Evolutionary conservation across 371 early-diverging fungal genomes (phyloP), one percentile per base, ranked within the genome.

Genomic region (Entomophthora muscae): DNA sequence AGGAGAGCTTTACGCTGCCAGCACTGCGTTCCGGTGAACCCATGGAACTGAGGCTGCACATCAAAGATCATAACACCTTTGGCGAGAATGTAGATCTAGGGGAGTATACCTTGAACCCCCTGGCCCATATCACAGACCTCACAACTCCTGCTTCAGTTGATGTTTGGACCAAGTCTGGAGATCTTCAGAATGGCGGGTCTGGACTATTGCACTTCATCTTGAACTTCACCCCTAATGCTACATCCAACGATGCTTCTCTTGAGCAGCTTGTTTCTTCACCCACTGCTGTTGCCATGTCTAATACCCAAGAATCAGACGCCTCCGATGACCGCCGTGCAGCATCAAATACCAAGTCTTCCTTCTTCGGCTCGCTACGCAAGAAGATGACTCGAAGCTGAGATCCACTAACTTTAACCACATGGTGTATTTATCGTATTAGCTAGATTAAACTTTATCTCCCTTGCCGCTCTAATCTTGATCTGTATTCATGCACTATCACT

Each of bases 41-140:
- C 13, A 63, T 69, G 12, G 65, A 67, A 3, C 57, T 88, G 31
- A 69, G 71, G 7, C 74, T 85, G n/a, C 69, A 71, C 24, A 72
- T 87, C 0, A 82, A 78, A 66, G 85, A 85, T 62, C 78, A 83
- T 59, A 81, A 84, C 65, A 77, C 76, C 12, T 75, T 89, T 30
- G 77, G 81, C 55, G 76, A 77, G 32, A 78, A 84, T 59, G 78
- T 74, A 61, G 76, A 75, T 31, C 57, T 88, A 42, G 85, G 82
- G 5, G 74, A 71, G 22, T 79, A 74, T 68, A 66, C 66, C 0
- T 63, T 77, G 55, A 75, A 77, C 13, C 54, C 83, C 24, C 81
- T 78, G 78, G 77, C 78, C 30, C 66, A 78, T 55, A 64, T 83
- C 27, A 22, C 32, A 1, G n/a, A 30, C 42, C 17, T 28, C 3